Evolutionary conservation across 805 yeast species (phyloP).

Genomic region (Ogataea parapolymorpha): DNA sequence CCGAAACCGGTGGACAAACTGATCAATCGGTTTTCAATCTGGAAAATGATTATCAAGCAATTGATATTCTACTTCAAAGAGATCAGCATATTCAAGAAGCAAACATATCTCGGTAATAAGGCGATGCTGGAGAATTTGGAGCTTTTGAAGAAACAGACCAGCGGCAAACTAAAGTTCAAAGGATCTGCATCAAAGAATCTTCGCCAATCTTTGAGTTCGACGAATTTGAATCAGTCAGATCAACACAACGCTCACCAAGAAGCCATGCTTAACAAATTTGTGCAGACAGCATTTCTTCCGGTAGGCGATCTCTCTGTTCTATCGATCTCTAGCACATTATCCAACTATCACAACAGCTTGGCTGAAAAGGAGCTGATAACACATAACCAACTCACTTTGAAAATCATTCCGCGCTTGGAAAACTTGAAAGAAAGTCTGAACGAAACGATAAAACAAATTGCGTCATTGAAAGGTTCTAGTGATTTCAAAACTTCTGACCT

Average conservation of each 20-base stretch:
- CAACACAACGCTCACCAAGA: constrained; percentile 16
- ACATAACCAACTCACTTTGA: constrained; percentile 45
- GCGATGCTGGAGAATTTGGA: constrained; percentile 46
- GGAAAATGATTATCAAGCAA: constrained; percentile 54
- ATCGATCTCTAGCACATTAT: constrained; percentile 32
- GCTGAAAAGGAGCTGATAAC: constrained; percentile 48
- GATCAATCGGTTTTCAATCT: constrained; percentile 53
- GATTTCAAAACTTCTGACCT: constrained; percentile 60
- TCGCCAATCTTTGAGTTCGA: constrained; percentile 22
- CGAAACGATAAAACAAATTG: constrained; percentile 52
- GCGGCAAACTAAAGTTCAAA: constrained; percentile 29
- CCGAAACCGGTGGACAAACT: constrained; percentile 46
- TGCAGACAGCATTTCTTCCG: constrained; percentile 45
- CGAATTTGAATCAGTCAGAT: constrained; percentile 22
- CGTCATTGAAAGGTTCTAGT: constrained; percentile 42
- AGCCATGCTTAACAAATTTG: constrained; percentile 37
- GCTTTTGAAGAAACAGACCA: constrained; percentile 27
- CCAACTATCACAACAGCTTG: constrained; percentile 29
- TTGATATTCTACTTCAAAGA: constrained; percentile 50
- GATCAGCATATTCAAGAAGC: constrained; percentile 48
- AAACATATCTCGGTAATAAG: constrained; percentile 42
- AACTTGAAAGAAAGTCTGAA: constrained; percentile 52
- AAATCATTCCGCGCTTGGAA: constrained; percentile 52
- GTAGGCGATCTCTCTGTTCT: constrained; percentile 37
- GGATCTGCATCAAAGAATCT: constrained; percentile 20